Conservation (phyloP, 2,329 filamentous ascomycete genomes). For the Mycogone perniciosa region DNA sequence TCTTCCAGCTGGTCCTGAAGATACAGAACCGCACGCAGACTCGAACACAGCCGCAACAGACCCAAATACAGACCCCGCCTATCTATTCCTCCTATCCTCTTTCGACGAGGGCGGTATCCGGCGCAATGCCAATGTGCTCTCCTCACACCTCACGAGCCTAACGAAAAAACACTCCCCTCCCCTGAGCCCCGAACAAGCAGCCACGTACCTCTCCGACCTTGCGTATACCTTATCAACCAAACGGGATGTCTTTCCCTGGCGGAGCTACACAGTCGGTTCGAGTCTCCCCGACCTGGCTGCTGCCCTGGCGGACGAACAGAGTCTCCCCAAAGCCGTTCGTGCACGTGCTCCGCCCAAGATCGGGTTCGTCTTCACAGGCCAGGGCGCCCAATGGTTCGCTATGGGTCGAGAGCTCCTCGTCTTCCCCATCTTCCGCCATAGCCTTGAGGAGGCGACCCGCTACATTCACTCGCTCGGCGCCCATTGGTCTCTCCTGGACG, state of each 20-base stretch:
- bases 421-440: constrained; percentile 2
- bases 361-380: constrained; percentile 10
- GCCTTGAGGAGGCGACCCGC: not conserved
- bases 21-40: not conserved
- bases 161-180: not conserved
- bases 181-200: not conserved
- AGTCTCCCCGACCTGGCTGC: not conserved
- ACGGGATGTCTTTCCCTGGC: not conserved
- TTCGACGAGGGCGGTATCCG: not conserved
- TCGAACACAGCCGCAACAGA: not conserved
- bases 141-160: not conserved
- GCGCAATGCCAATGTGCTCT: not conserved
- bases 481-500: constrained; percentile 4
- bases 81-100: not conserved
- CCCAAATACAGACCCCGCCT: not conserved
- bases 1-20: not conserved
- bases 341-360: not conserved
- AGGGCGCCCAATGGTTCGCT: constrained; percentile 17
- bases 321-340: not conserved
- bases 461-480: not conserved
- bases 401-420: constrained; percentile 15
- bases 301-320: not conserved
- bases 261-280: not conserved
- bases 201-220: not conserved
- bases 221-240: not conserved